Evolutionary conservation across 768 basidiomycete genomes (phyloP).

Genomic region (Phanerochaete carnosa): DNA sequence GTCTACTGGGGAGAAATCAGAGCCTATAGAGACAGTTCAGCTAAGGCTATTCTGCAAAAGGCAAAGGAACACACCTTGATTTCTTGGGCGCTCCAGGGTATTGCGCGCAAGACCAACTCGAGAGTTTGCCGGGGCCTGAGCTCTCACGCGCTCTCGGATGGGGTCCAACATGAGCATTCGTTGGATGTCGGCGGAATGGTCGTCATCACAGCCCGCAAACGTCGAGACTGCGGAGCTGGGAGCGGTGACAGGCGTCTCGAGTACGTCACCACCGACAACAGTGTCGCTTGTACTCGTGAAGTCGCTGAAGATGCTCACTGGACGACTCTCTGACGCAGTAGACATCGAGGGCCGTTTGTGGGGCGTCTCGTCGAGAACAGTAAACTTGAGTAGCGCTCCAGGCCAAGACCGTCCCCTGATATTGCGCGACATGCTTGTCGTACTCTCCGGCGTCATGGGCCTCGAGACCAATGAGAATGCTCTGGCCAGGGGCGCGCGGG

Average conservation of each 20-base stretch:
- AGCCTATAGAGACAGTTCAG: background rate
- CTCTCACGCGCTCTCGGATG: constrained; percentile 18
- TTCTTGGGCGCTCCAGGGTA: background rate
- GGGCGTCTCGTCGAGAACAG: constrained; percentile 48
- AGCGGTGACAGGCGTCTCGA: constrained; percentile 10
- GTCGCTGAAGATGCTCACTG: background rate
- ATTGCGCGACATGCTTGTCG: constrained; percentile 42
- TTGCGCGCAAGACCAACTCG: background rate
- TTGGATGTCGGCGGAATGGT: background rate
- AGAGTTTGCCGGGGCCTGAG: background rate
- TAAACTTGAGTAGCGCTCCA: constrained; percentile 60
- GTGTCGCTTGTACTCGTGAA: background rate
- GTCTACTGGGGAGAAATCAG: background rate
- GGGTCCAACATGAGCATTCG: constrained; percentile 19
- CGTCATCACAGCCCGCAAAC: background rate
- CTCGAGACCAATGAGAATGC: constrained; percentile 61
- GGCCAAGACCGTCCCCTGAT: constrained; percentile 50
- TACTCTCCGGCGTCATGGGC: constrained; percentile 61
- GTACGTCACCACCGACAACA: background rate
- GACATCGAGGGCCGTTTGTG: constrained; percentile 18
- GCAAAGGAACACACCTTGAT: background rate
- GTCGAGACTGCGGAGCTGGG: constrained; percentile 14
- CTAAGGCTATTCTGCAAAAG: background rate
- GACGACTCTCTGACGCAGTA: background rate
- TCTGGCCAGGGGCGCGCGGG: constrained; percentile 46